Percentiles rank a stretch among this genome's conserved stretches.
Conservation (phyloP, 139 green algal species). For the Chlorella sp. region DNA sequence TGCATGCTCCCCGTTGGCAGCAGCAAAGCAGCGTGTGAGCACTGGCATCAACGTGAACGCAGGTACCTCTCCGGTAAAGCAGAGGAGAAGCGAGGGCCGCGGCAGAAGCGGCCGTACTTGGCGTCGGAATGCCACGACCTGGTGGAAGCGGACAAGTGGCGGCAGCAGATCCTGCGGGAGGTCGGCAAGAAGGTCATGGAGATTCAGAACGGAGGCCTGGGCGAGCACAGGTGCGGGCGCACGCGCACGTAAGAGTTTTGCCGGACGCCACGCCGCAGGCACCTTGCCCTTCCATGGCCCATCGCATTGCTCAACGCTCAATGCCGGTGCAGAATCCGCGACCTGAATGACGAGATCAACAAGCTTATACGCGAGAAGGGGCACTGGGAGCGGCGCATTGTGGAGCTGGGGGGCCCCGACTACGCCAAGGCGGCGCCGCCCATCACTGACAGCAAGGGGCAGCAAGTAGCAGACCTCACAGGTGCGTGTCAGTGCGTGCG, state of each 20-base stretch:
- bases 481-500: slow-evolving; percentile 12
- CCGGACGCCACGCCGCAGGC: too few relatives aligned
- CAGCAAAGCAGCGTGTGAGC: not conserved
- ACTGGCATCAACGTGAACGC: not conserved
- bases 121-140: slow-evolving; percentile 87
- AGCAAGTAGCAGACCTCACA: slow-evolving; percentile 32
- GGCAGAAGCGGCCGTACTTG: slow-evolving; percentile 78
- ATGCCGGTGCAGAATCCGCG: slow-evolving; percentile 68
- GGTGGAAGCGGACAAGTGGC: slow-evolving; percentile 92
- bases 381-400: slow-evolving; percentile 94
- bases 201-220: slow-evolving; percentile 98
- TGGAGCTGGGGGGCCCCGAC: slow-evolving; percentile 93
- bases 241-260: not conserved
- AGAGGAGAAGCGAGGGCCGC: slow-evolving; percentile 55
- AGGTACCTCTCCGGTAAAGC: slow-evolving; percentile 69
- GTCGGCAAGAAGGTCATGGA: slow-evolving; percentile 97
- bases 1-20: not conserved
- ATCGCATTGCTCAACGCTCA: too few relatives aligned
- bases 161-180: slow-evolving; percentile 92
- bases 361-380: slow-evolving; percentile 97
- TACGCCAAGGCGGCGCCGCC: slow-evolving; percentile 76
- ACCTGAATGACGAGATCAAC: slow-evolving; percentile 99
- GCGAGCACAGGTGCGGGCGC: slow-evolving; percentile 86
- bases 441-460: slow-evolving; percentile 52
- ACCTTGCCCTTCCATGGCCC: too few relatives aligned